Conservation (phyloP, 768 basidiomycete species). For the Psilocybe cyanescens region DNA sequence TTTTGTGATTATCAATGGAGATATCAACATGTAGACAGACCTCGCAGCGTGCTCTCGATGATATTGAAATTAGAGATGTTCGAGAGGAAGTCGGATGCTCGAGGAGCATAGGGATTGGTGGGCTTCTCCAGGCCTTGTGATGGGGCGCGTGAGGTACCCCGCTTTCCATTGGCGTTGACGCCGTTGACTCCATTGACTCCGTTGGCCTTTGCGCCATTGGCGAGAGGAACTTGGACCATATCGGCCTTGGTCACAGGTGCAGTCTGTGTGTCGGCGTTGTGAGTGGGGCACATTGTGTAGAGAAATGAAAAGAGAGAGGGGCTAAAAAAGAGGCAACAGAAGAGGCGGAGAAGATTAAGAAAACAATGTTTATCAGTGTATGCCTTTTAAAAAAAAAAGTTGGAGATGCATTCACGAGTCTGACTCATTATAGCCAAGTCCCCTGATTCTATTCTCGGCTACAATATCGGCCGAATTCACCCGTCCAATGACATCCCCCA, state of each 20-base stretch:
- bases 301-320: background rate
- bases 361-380: constrained; percentile 10
- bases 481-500: background rate
- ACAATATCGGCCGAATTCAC: constrained; percentile 7
- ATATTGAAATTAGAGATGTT: constrained; percentile 95
- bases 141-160: constrained; percentile 40
- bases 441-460: background rate
- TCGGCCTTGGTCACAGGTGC: constrained; percentile 49
- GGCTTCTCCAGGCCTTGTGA: constrained; percentile 41
- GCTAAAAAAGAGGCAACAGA: constrained; percentile 10
- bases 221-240: constrained; percentile 74
- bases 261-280: constrained; percentile 51
- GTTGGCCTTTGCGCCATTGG: constrained; percentile 38
- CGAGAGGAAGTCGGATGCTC: constrained; percentile 91
- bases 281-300: constrained; percentile 63
- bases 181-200: constrained; percentile 31
- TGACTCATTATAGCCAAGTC: constrained; percentile 3
- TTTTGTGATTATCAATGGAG: constrained; percentile 6
- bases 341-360: constrained; percentile 13
- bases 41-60: constrained; percentile 95
- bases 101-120: constrained; percentile 84
- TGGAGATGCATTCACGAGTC: background rate
- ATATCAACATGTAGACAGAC: constrained; percentile 43
- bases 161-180: constrained; percentile 45
- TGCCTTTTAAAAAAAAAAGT: constrained; percentile 10